These are phyloP conservation scores for Thermoascus crustaceus DNA, from an alignment of 2,329 filamentous ascomycete species.

Conservation along the genomic window DNA sequence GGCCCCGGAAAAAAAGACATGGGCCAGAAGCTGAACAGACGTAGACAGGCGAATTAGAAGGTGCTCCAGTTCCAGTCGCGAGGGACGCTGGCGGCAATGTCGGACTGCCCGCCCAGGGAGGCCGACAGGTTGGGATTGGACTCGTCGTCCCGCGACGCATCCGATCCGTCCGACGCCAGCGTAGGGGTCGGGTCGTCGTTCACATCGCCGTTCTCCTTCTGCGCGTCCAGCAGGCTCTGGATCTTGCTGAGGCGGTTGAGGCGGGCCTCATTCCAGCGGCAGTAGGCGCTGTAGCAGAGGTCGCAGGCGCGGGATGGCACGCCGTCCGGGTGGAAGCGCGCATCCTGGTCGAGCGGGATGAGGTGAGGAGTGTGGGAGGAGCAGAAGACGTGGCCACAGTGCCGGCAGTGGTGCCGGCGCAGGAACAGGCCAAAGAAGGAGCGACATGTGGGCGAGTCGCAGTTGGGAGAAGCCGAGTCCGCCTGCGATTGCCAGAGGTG, in stretches of 20 bases:
- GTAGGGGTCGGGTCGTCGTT: slow-evolving; percentile 10
- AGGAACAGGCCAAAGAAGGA: slow-evolving; percentile 53
- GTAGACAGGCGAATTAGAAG: slow-evolving; percentile 37
- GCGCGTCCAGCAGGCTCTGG: slow-evolving; percentile 26
- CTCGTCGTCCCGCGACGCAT: slow-evolving; percentile 16
- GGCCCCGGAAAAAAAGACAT: neutral
- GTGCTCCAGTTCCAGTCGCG: slow-evolving; percentile 57
- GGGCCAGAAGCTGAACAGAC: slow-evolving; percentile 5
- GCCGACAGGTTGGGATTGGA: slow-evolving; percentile 12
- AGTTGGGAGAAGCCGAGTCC: slow-evolving; percentile 48
- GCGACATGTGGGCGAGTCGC: slow-evolving; percentile 51
- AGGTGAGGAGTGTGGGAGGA: slow-evolving; percentile 48
- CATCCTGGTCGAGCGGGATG: slow-evolving; percentile 56
- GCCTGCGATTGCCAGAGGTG: slow-evolving; percentile 34
- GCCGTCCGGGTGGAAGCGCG: slow-evolving; percentile 55
- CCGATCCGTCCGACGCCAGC: slow-evolving; percentile 14
- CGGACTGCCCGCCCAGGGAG: slow-evolving; percentile 23
- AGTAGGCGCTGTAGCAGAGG: slow-evolving; percentile 51
- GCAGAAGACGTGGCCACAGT: slow-evolving; percentile 60
- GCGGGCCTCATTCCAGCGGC: slow-evolving; percentile 46
- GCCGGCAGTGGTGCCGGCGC: slow-evolving; percentile 58
- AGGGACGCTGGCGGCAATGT: slow-evolving; percentile 48
- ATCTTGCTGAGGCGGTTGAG: slow-evolving; percentile 46
- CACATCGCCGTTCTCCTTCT: slow-evolving; percentile 15
- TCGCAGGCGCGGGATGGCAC: slow-evolving; percentile 51